A percentile compares a stretch with the other conserved stretches of the same genome.
These are phyloP conservation scores for Vicia villosa DNA, from an alignment of 306 rosid species.

Conservation along the genomic window DNA sequence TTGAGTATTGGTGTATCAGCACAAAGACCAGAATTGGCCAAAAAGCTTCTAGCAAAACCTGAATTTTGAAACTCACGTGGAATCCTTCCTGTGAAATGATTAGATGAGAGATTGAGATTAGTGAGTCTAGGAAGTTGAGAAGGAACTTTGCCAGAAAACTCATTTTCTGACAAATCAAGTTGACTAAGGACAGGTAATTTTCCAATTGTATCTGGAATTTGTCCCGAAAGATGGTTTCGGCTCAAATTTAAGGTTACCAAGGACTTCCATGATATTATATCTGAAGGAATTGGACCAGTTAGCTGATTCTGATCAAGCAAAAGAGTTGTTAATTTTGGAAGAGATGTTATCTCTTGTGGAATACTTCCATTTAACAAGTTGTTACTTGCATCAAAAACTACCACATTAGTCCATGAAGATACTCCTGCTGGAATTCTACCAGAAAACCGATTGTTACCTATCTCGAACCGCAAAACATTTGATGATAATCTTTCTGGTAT, in stretches of 20 bases:
- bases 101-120: slow-evolving; percentile 44
- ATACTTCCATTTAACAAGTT: slow-evolving; percentile 60
- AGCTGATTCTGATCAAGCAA: slow-evolving; percentile 57
- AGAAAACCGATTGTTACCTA: slow-evolving; percentile 54
- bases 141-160: slow-evolving; percentile 65
- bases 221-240: slow-evolving; percentile 54
- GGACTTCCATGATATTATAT: slow-evolving; percentile 50
- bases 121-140: slow-evolving; percentile 35
- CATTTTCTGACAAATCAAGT: slow-evolving; percentile 72
- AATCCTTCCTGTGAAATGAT: slow-evolving; percentile 54
- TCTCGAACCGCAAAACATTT: slow-evolving; percentile 39
- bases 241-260: slow-evolving; percentile 49
- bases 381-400: slow-evolving; percentile 54
- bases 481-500: slow-evolving; percentile 36
- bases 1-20: slow-evolving; percentile 35
- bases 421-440: slow-evolving; percentile 56
- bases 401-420: slow-evolving; percentile 55
- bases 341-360: slow-evolving; percentile 59
- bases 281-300: slow-evolving; percentile 49
- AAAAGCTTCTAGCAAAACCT: slow-evolving; percentile 56
- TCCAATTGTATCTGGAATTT: slow-evolving; percentile 50
- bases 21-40: slow-evolving; percentile 69
- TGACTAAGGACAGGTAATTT: slow-evolving; percentile 47
- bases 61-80: slow-evolving; percentile 49
- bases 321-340: slow-evolving; percentile 45